Evolutionary conservation across 1,284 basidiomycete species (phyloP), one percentile per base, ranked within the genome.

Genomic region (Mrakiaceae sp.): DNA sequence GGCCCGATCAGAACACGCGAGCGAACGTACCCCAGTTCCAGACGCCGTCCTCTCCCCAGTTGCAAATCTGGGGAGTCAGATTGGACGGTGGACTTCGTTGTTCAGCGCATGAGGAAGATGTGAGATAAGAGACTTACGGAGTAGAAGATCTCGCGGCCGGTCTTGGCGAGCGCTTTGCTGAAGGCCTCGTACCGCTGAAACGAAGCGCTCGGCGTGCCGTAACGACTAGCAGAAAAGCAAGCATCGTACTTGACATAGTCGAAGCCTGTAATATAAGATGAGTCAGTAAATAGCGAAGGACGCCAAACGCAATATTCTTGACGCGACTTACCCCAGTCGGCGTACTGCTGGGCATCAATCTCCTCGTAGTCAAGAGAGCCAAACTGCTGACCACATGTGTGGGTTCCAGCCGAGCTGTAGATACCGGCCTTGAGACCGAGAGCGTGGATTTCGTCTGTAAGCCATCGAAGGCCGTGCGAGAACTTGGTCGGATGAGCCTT

Each of bases 351-450:
- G 5, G 81, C 81, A 67, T 82, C 81, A 63, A 79, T 76, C 52
- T 75, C 71, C 71, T 82, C 81, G 66, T 78, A 75, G 27, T 76
- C 80, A 3, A 81, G 71, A 5, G 79, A 81, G 12, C 80, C 81
- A 49, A 78, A 78, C 8, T 71, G 74, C 2, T 75, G 72, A 0
- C 74, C 79, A 63, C 80, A 81, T 0, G 80, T 81, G 40, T 61
- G 47, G 14, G 39, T 49, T 7, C 62, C 81, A 2, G 80, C 80
- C 64, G 74, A 74, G 57, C 79, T 79, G 69, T 82, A 82, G 27
- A 82, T 80, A 0, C 80, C 80, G 58, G 78, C 27, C 70, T 80
- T 78, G 27, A 82, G 70, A 0, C 79, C 79, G 64, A 80, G 64
- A 6, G 68, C 70, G 67, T 80, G 79, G 4, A 81, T 73, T 52